phyloP scores from a whole-genome alignment of 352 stramenopile species.

The Albugo candida region DNA sequence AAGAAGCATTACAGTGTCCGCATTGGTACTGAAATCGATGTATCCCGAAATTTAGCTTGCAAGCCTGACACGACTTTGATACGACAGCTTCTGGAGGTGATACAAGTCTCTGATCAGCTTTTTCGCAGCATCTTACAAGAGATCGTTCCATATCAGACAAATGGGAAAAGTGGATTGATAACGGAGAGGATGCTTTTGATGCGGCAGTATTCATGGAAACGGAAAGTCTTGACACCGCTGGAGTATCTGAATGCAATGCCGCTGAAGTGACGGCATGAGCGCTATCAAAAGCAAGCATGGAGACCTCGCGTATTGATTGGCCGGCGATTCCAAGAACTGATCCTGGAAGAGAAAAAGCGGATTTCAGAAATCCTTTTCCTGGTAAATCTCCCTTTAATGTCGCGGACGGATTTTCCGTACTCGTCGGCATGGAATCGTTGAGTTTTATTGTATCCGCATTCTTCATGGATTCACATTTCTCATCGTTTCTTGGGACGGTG shows the following conservation, averaged over 20 bases:
- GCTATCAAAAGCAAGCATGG: slow-evolving; percentile 51
- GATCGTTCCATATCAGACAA: slow-evolving; percentile 45
- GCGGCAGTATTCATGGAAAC: too few species aligned
- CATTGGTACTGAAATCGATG: slow-evolving; percentile 73
- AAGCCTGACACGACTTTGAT: slow-evolving; percentile 46
- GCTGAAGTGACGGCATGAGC: slow-evolving; percentile 40
- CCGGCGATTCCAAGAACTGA: slow-evolving; percentile 46
- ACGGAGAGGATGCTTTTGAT: slow-evolving; percentile 31
- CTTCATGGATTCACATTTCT: too few species aligned
- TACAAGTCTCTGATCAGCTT: slow-evolving; percentile 22
- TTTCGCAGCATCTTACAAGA: slow-evolving; percentile 47
- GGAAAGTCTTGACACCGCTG: background rate
- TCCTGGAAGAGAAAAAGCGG: slow-evolving; percentile 29
- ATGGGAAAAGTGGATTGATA: slow-evolving; percentile 59
- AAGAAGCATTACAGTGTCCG: slow-evolving; percentile 62
- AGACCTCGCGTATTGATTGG: slow-evolving; percentile 55
- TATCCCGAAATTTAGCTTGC: slow-evolving; percentile 49
- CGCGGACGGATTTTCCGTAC: too few species aligned
- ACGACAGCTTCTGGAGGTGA: slow-evolving; percentile 39
- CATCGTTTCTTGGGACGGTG: too few species aligned
- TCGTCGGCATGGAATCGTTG: too few species aligned
- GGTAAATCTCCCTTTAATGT: too few species aligned
- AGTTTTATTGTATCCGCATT: too few species aligned
- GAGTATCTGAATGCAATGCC: slow-evolving; percentile 23
- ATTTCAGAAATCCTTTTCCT: too few species aligned